These are phyloP conservation scores for Talaromyces islandicus DNA, from an alignment of 2,329 filamentous ascomycete genomes.

Conservation along the genomic window DNA sequence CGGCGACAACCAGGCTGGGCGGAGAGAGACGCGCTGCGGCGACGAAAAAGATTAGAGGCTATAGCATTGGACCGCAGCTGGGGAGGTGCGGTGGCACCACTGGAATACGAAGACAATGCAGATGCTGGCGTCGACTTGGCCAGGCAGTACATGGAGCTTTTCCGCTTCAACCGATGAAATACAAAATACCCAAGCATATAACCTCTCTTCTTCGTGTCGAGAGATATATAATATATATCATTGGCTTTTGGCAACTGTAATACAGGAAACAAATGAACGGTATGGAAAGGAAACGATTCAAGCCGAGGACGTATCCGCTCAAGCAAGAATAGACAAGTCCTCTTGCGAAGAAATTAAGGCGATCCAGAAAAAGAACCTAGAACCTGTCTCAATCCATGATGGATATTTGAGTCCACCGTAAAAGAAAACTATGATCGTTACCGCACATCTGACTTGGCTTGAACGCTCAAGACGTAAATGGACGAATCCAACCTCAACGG, in stretches of 20 bases:
- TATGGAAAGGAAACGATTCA: neutral
- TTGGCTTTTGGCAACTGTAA: slow-evolving; percentile 2
- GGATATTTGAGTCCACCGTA: neutral
- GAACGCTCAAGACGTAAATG: slow-evolving; percentile 1
- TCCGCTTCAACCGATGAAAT: slow-evolving; percentile 35
- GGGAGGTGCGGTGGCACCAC: slow-evolving; percentile 5
- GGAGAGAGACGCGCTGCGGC: slow-evolving; percentile 12
- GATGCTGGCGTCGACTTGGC: slow-evolving; percentile 35
- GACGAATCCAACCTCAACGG: neutral
- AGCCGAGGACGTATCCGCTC: neutral
- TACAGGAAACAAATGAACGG: neutral
- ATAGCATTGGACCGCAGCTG: slow-evolving; percentile 4
- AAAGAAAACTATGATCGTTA: neutral
- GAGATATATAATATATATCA: neutral
- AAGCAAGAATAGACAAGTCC: neutral
- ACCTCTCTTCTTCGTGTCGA: neutral
- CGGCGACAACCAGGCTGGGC: slow-evolving; percentile 12
- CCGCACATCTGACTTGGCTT: neutral
- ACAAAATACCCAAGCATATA: no score
- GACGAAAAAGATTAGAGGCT: slow-evolving; percentile 9
- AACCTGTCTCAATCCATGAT: neutral
- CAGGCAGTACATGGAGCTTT: slow-evolving; percentile 41
- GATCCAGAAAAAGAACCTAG: neutral
- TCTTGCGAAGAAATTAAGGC: neutral
- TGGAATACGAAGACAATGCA: slow-evolving; percentile 23